Percentiles rank a stretch among this genome's conserved stretches.
These are phyloP conservation scores for Wickerhamomyces ciferrii DNA, from an alignment of 805 yeast genomes.

Conservation along the genomic window DNA sequence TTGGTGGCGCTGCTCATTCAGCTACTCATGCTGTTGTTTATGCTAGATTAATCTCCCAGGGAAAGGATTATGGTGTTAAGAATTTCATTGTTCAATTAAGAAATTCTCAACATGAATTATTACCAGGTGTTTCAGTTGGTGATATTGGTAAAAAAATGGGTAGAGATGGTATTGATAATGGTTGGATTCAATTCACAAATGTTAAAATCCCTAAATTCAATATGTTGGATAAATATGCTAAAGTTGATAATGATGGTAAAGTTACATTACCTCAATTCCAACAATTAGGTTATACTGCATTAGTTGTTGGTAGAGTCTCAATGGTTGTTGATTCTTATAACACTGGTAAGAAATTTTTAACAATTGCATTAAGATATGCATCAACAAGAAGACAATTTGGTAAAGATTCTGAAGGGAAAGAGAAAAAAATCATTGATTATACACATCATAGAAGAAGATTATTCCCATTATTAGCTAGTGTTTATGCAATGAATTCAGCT, in stretches of 20 bases:
- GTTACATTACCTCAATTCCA: slow-evolving; percentile 76
- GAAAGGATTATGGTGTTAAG: slow-evolving; percentile 87
- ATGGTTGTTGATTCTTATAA: slow-evolving; percentile 87
- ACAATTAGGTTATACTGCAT: slow-evolving; percentile 83
- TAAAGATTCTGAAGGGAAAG: slow-evolving; percentile 47
- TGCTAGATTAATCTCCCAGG: slow-evolving; percentile 77
- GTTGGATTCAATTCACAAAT: slow-evolving; percentile 89
- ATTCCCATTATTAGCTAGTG: slow-evolving; percentile 72
- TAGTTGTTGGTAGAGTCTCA: slow-evolving; percentile 81
- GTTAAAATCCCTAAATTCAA: slow-evolving; percentile 80
- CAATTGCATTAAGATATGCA: slow-evolving; percentile 86
- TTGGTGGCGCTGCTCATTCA: slow-evolving; percentile 96
- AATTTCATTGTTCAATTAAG: slow-evolving; percentile 89
- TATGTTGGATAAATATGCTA: slow-evolving; percentile 77
- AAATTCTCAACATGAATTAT: slow-evolving; percentile 63
- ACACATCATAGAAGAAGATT: slow-evolving; percentile 82
- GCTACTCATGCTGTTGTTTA: slow-evolving; percentile 84
- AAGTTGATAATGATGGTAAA: slow-evolving; percentile 63
- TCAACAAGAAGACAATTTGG: slow-evolving; percentile 85
- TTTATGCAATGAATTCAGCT: slow-evolving; percentile 66
- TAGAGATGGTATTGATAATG: slow-evolving; percentile 91
- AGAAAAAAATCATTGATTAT: slow-evolving; percentile 76
- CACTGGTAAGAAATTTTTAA: slow-evolving; percentile 70
- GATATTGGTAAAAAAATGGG: slow-evolving; percentile 97
- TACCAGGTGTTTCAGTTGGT: slow-evolving; percentile 81